Base-by-base conservation (phyloP, 192 early-diverging fungal species). In the Rhizoclosmatium globosum region DNA sequence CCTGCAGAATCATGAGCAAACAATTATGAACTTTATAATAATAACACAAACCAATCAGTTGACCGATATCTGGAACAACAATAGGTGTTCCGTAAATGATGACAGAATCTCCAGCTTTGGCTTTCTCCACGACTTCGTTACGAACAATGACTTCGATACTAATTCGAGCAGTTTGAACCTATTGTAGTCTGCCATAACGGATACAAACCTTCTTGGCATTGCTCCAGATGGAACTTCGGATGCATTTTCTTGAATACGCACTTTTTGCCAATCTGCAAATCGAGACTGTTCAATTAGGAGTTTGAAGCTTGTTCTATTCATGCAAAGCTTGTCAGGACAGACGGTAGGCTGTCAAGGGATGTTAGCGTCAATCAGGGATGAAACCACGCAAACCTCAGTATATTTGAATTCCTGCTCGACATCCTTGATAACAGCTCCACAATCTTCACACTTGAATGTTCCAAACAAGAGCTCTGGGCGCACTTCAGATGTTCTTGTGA, bases 231-330 rank as follows among this genome's bases (percentile, higher is more conserved):
- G 98, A 47, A 99, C 98, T 83, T 99, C 97, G 48, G 93, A 90
- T 15, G 96, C 86, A 79, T 97, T 95, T 85, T 99, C 98, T 83
- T 99, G 98, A 59, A 99, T 87, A 6, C 98, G 91, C 57, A 98
- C 91, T 75, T 96, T 92, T 88, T 99, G 98, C 98, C 98, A 99
- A 86, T 99, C 98, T 45, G 91, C 90, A 83, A 98, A 99, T 78
- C 90, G 91, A 82, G 92, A 94, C 76, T 92, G 90, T 80, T 94
- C 95, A 23, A 95, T 89, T 62, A 92, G 84, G 31, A 98, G 83
- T 60, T 89, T 89, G 92, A 97, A 99, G 46, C 88, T 79, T 9
- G 83, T 86, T 56, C 94, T 86, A 84, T 97, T 97, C 58, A 91
- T 87, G 86, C 97, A 98, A 43, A 88, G 88, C 17, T 89, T 87